Percentiles rank a stretch among this genome's conserved stretches.
Conservation (phyloP, 2,329 filamentous ascomycete species). For the Grosmannia huntii region DNA sequence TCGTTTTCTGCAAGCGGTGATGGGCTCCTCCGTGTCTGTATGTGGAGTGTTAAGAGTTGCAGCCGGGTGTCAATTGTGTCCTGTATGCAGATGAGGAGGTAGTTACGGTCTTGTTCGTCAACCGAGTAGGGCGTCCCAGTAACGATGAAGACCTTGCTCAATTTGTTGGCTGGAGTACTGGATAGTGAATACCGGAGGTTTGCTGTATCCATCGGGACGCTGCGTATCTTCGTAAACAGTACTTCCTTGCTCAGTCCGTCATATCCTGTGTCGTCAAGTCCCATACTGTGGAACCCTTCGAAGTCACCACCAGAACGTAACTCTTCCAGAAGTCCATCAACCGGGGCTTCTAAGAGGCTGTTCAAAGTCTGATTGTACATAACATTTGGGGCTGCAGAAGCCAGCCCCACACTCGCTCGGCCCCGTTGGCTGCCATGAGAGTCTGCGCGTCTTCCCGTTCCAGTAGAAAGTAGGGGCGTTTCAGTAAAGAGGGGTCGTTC, state of each 20-base stretch:
- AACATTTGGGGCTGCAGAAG: constrained; percentile 20
- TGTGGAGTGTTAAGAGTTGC: constrained; percentile 50
- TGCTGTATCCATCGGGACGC: constrained; percentile 47
- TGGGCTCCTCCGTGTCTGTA: constrained; percentile 28
- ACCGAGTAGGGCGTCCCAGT: constrained; percentile 42
- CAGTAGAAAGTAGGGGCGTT: constrained; percentile 29
- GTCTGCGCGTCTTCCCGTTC: constrained; percentile 48
- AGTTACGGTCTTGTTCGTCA: constrained; percentile 38
- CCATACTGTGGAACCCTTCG: constrained; percentile 60
- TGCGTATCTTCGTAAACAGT: constrained; percentile 58
- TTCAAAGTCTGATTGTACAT: constrained; percentile 36
- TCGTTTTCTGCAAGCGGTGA: constrained; percentile 16
- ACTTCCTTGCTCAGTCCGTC: constrained; percentile 62
- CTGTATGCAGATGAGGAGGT: constrained; percentile 56
- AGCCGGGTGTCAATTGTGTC: constrained; percentile 55
- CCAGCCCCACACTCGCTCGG: constrained; percentile 41
- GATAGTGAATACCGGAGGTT: constrained; percentile 49
- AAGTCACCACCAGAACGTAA: constrained; percentile 48
- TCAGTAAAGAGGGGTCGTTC: constrained; percentile 73
- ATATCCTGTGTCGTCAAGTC: constrained; percentile 57
- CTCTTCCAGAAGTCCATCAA: constrained; percentile 59
- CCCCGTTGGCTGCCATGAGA: constrained; percentile 59
- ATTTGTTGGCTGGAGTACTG: constrained; percentile 35
- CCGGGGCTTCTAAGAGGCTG: constrained; percentile 54
- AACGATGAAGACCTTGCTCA: constrained; percentile 56